phyloP scores from a whole-genome alignment of 306 rosid species.

The Arachis hypogaea region DNA sequence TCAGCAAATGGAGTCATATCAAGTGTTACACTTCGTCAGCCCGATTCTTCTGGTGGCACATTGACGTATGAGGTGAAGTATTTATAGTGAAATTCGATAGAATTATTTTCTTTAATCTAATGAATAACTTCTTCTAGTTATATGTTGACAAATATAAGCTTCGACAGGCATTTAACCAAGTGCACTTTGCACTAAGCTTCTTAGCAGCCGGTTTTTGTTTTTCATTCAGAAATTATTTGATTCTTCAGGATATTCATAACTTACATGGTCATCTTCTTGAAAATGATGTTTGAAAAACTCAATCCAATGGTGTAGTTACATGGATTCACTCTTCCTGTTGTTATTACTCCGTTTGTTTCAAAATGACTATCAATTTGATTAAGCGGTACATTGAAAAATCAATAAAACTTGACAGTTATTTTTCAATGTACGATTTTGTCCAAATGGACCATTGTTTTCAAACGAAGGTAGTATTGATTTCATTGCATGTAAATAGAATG shows the following conservation, averaged over 20 bases:
- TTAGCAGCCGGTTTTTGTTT: not conserved
- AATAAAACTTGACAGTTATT: no score
- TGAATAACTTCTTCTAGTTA: conserved; percentile 7
- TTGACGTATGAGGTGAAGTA: conserved; percentile 76
- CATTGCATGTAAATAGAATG: not conserved
- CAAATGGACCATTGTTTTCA: no score
- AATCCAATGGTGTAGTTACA: no score
- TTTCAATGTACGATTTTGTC: no score
- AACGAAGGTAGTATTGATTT: not conserved
- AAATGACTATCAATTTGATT: no score
- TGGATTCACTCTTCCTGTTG: no score
- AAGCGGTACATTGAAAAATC: no score
- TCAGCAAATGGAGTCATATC: conserved; percentile 94
- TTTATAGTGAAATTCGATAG: not conserved
- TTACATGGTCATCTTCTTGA: no score
- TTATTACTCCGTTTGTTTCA: no score
- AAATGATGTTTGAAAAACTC: no score
- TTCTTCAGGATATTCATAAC: not conserved
- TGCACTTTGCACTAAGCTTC: conserved; percentile 8
- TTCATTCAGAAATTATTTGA: conserved; percentile 2
- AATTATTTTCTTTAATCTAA: conserved; percentile 24
- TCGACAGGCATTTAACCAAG: conserved; percentile 14
- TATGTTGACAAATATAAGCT: not conserved
- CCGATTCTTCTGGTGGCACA: conserved; percentile 76
- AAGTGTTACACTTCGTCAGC: conserved; percentile 92